These are phyloP conservation scores for Sicyos baderoa DNA, from an alignment of 306 rosid species.

Conservation along the genomic window DNA sequence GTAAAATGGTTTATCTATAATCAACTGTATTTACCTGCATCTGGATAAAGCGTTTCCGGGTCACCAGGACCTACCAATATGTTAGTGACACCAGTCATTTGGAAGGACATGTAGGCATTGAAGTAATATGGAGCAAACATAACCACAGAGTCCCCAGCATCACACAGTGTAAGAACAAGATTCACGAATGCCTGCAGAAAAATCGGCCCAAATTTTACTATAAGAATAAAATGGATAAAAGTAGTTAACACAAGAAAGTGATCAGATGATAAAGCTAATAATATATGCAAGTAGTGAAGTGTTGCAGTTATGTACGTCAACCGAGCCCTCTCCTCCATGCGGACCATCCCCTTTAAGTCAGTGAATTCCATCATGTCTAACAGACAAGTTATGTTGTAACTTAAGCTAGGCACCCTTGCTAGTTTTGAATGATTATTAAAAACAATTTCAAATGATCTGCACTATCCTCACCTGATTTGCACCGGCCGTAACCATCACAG, in stretches of 20 bases:
- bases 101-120: constrained; percentile 88
- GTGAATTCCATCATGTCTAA: background rate
- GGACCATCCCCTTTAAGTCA: background rate
- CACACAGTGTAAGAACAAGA: constrained; percentile 89
- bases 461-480: constrained; percentile 84
- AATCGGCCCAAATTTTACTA: background rate
- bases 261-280: no score
- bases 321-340: background rate
- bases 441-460: constrained; percentile 9
- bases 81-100: constrained; percentile 85
- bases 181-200: constrained; percentile 86
- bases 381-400: background rate
- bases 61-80: constrained; percentile 77
- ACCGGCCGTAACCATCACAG: constrained; percentile 98
- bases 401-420: background rate
- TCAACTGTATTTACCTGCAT: constrained; percentile 49
- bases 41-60: constrained; percentile 75
- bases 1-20: background rate
- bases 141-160: constrained; percentile 79
- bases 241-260: background rate
- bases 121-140: constrained; percentile 93
- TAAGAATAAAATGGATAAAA: background rate
- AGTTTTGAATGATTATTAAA: constrained; percentile 1
- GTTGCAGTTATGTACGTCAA: background rate
- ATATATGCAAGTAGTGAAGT: no score